Evolutionary conservation across 192 early-diverging fungal species (phyloP).

Genomic region (Glomus cerebriforme): DNA sequence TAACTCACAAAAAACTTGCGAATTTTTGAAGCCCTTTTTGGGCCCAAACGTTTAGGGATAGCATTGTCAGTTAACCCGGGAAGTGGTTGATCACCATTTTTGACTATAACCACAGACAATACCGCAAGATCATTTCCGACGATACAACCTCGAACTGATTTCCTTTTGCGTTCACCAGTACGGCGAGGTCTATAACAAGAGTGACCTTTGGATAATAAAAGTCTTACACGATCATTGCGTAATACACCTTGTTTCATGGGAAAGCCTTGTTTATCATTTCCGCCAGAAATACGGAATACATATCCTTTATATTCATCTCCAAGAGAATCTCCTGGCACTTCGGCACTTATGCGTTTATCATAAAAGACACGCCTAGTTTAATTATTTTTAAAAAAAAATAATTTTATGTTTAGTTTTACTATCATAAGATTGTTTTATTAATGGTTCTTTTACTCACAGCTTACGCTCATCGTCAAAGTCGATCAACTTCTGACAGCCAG

Average conservation of each 20-base stretch:
- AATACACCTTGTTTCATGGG: slow-evolving; percentile 99
- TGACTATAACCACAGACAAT: slow-evolving; percentile 92
- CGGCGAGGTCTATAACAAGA: slow-evolving; percentile 98
- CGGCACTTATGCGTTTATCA: slow-evolving; percentile 96
- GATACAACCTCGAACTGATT: slow-evolving; percentile 99
- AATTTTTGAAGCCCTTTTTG: slow-evolving; percentile 98
- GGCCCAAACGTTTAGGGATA: slow-evolving; percentile 96
- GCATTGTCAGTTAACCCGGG: slow-evolving; percentile 92
- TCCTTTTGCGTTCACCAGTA: slow-evolving; percentile 97
- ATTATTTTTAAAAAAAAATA: slow-evolving; percentile 30
- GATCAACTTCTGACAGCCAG: slow-evolving; percentile 97
- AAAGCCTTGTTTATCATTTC: slow-evolving; percentile 99
- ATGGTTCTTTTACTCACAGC: slow-evolving; percentile 52
- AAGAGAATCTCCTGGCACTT: slow-evolving; percentile 93
- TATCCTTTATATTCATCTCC: slow-evolving; percentile 99
- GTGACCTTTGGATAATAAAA: slow-evolving; percentile 90
- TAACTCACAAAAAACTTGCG: slow-evolving; percentile 92
- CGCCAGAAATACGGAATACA: slow-evolving; percentile 98
- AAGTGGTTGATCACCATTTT: slow-evolving; percentile 96
- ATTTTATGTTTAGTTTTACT: background rate
- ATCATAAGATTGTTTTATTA: background rate
- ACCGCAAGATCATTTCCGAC: slow-evolving; percentile 92
- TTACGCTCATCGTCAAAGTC: slow-evolving; percentile 97
- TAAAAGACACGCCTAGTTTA: slow-evolving; percentile 89
- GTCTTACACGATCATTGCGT: slow-evolving; percentile 62